Base-by-base conservation (phyloP, 1,284 basidiomycete genomes). In the Apiotrichum akiyoshidainum region DNA sequence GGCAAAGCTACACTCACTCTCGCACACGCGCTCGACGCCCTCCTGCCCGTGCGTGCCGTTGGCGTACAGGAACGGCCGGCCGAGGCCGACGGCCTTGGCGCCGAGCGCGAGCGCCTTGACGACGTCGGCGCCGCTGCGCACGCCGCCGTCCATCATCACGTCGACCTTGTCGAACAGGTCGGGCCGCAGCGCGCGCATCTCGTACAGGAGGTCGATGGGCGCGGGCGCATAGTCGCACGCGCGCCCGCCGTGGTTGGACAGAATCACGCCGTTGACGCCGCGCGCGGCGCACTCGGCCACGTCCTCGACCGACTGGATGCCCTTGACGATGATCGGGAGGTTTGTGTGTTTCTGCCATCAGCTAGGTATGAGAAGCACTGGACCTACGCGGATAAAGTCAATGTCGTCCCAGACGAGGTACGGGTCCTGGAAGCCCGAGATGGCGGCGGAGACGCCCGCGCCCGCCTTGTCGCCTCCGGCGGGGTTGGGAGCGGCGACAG, bases 21-120 rank as follows among this genome's bases (percentile, higher is more conserved):
- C 70, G 44, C 81, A 79, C 1, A 80, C 77, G 50, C 79, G 72
- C 51, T 72, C 72, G 1, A 82, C 81, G 1, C 82, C 82, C 37
- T 79, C 78, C 64, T 82, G 75, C 7, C 82, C 82, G 58, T 82
- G 81, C 2, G 81, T 80, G 1, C 77, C 77, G 66, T 83, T 81
- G 1, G 80, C 82, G 59, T 79, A 82, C 33, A 84, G 65, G 70
- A 83, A 82, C 11, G 82, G 78, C 26, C 83, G 71, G 0, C 83
- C 83, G 5, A 85, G 55, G 0, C 83, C 83, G 0, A 83, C 82
- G 1, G 80, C 83, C 60, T 79, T 83, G 0, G 83, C 83, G 13
- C 83, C 83, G 13, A 85, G 69, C 10, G 80, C 81, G 1, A 84
- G 68, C 4, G 83, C 82, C 68, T 84, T 84, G 59, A 84, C 75